Percentiles rank a stretch among this genome's conserved stretches.
These are phyloP conservation scores for Nothophytophthora sp. DNA, from an alignment of 352 stramenopile genomes.

Conservation along the genomic window DNA sequence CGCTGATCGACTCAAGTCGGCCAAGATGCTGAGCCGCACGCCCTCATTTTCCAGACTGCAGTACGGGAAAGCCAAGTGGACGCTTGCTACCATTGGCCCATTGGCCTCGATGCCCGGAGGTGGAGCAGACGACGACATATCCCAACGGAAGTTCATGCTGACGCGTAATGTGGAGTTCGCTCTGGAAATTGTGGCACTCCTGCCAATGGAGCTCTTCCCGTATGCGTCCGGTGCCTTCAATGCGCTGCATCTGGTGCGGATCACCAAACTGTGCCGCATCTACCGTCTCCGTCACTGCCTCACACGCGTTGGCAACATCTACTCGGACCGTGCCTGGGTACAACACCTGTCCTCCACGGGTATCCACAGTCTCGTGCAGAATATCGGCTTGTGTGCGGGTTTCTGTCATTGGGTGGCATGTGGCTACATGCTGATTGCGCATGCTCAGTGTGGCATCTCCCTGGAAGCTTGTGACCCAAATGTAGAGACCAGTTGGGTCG, in stretches of 20 bases:
- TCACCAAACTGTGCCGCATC: slow-evolving; percentile 60
- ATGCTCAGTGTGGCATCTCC: slow-evolving; percentile 47
- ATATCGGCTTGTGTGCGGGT: slow-evolving; percentile 31
- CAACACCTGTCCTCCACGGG: slow-evolving; percentile 57
- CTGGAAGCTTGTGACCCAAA: slow-evolving; percentile 38
- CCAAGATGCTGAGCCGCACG: slow-evolving; percentile 11
- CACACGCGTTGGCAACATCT: slow-evolving; percentile 43
- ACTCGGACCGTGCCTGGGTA: slow-evolving; percentile 36
- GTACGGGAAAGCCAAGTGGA: slow-evolving; percentile 39
- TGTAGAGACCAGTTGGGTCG: slow-evolving; percentile 58
- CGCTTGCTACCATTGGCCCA: slow-evolving; percentile 36
- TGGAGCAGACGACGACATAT: background rate
- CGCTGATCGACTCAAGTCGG: slow-evolving; percentile 18
- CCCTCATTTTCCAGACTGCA: slow-evolving; percentile 2
- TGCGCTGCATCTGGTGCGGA: slow-evolving; percentile 50
- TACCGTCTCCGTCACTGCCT: slow-evolving; percentile 44
- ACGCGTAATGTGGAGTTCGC: slow-evolving; percentile 26
- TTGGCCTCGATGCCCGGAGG: slow-evolving; percentile 8
- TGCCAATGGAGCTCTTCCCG: slow-evolving; percentile 52
- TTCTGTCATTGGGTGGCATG: slow-evolving; percentile 64
- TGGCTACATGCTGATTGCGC: slow-evolving; percentile 68
- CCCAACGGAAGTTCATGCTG: slow-evolving; percentile 17
- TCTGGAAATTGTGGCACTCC: slow-evolving; percentile 49
- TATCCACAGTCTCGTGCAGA: slow-evolving; percentile 45
- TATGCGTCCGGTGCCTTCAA: slow-evolving; percentile 38